Conservation (phyloP, 164 flowering plant species). For the Euptelea pleiosperma region DNA sequence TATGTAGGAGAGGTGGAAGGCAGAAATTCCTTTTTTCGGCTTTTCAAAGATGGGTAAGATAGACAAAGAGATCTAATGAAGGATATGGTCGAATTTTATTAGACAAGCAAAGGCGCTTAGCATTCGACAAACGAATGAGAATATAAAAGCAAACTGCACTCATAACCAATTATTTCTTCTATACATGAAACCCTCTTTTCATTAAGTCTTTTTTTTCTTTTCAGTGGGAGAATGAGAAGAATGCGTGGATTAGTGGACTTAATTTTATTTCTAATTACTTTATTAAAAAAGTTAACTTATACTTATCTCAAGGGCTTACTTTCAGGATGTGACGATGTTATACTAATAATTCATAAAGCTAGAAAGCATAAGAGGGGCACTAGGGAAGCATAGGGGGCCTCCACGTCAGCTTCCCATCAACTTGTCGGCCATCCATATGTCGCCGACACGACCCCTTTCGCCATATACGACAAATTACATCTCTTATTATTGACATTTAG, state of each 20-base stretch:
- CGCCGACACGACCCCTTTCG: constrained; percentile 4
- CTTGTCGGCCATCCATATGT: constrained; percentile 43
- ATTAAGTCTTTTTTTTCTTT: no score
- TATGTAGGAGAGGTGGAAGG: no score
- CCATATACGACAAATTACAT: background rate
- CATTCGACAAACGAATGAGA: no score
- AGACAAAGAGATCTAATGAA: constrained; percentile 23
- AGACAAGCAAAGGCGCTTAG: no score
- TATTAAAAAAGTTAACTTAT: background rate
- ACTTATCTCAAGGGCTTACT: constrained; percentile 5
- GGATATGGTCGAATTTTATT: constrained; percentile 26
- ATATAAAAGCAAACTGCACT: constrained; percentile 18
- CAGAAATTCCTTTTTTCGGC: no score
- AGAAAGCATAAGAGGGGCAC: constrained; percentile 16
- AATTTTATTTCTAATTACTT: background rate
- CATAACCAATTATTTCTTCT: constrained; percentile 13
- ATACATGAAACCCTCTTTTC: no score
- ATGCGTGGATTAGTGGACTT: no score
- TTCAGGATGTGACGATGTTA: no score
- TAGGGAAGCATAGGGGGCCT: constrained; percentile 9
- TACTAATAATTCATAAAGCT: no score
- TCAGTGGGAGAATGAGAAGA: no score
- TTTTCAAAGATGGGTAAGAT: no score
- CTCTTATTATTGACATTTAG: no score
- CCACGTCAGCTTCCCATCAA: constrained; percentile 26